Conservation (phyloP, 2,329 filamentous ascomycete species). For the Capronia coronata region DNA sequence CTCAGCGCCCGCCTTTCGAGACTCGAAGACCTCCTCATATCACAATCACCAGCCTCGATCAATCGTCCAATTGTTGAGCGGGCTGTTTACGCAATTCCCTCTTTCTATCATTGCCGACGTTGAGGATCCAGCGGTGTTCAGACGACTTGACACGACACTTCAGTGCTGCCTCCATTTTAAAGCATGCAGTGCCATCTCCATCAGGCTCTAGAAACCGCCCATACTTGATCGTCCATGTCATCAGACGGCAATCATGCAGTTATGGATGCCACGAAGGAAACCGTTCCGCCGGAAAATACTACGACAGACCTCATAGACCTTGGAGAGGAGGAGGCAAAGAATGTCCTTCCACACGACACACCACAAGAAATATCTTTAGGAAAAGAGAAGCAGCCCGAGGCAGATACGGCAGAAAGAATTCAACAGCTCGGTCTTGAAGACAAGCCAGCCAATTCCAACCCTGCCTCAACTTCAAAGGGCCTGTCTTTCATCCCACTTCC, state of each 20-base stretch:
- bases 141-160: background rate
- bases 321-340: slow-evolving; percentile 1
- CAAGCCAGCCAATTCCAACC: background rate
- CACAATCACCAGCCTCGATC: too few relatives aligned
- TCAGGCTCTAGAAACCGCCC: background rate
- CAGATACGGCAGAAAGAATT: slow-evolving; percentile 3
- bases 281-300: slow-evolving; percentile 13
- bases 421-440: slow-evolving; percentile 9
- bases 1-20: too few relatives aligned
- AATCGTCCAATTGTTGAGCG: too few relatives aligned
- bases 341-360: background rate
- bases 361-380: background rate
- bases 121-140: background rate
- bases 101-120: background rate
- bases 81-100: background rate
- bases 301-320: slow-evolving; percentile 13
- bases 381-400: slow-evolving; percentile 3
- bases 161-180: background rate
- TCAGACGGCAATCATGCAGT: slow-evolving; percentile 16
- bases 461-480: slow-evolving; percentile 15
- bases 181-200: slow-evolving; percentile 3
- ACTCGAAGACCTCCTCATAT: too few relatives aligned
- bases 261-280: slow-evolving; percentile 15
- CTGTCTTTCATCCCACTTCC: slow-evolving; percentile 37
- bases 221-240: slow-evolving; percentile 13